Base-by-base conservation (phyloP, 768 basidiomycete genomes). In the Mrakia gelida region DNA sequence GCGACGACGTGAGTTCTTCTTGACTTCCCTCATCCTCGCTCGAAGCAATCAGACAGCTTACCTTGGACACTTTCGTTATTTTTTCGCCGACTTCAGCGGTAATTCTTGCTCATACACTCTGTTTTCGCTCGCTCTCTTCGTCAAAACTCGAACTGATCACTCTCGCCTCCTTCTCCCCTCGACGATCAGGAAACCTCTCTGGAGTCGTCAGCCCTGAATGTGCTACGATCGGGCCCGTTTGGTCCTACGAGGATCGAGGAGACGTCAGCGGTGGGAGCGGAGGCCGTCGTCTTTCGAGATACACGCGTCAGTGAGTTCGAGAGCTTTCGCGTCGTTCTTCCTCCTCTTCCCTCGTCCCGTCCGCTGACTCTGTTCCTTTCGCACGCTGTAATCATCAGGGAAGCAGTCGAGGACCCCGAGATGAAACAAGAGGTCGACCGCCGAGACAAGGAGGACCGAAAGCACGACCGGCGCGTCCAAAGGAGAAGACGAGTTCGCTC, bases 171-270 rank as follows among this genome's bases (percentile, higher is more conserved):
- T 1, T n/a, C 59, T 15, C 28, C 13, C 28, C 28, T 28, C 18
- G 15, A 45, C 45, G 11, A 45, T 10, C 70, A 28, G 75, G 75
- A 10, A 75, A 75, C 54, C 62, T 75, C 16, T 49, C 67, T n/a
- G 75, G 75, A 11, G 62, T 62, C 49, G 45, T 70, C 1, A 52
- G 45, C 16, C 75, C 75, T 6, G 38, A 63, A 16, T 49, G 32
- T 21, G 75, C 75, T 13, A 54, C 75, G 3, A 75, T 75, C 30
- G 75, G 45, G 0, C 75, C 75, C 5, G 63, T 70, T 0, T 75
- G 75, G 75, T 30, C n/a, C 7, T 75, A 75, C 67, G 75, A 75
- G 49, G 75, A 75, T 32, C 74, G 67, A 28, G 72, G 72, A 13
- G 32, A 56, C 56, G 4, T 73, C 34, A 52, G 34, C 21, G 72